Evolutionary conservation across 192 early-diverging fungal genomes (phyloP).

Genomic region (Linnemannia elongata): DNA sequence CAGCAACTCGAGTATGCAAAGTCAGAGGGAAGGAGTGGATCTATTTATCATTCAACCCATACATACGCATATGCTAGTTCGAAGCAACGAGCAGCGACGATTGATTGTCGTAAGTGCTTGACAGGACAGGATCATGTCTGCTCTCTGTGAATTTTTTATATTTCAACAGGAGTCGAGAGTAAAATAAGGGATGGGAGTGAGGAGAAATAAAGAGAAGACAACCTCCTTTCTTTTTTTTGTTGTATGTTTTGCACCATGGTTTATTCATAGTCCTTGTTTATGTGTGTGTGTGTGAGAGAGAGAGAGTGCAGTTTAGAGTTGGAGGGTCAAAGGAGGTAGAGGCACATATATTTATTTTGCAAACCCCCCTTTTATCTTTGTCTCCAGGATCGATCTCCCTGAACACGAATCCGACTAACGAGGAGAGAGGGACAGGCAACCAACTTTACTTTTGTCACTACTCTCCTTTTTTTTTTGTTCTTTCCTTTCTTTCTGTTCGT

Average conservation of each 20-base stretch:
- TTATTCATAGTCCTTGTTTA: neutral
- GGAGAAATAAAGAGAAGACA: neutral
- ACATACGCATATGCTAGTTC: too few relatives aligned
- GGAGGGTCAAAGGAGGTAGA: neutral
- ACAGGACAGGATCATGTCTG: neutral
- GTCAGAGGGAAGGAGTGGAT: too few relatives aligned
- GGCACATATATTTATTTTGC: neutral
- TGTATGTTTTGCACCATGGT: neutral
- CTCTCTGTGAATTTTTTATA: neutral
- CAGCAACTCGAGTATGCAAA: too few relatives aligned
- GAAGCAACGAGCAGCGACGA: too few relatives aligned
- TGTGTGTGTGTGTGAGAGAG: neutral
- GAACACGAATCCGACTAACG: neutral
- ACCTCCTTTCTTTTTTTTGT: neutral
- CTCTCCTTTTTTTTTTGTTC: constrained; percentile 4
- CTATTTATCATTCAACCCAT: too few relatives aligned
- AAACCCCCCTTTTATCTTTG: neutral
- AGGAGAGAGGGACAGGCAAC: neutral
- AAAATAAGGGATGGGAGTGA: neutral
- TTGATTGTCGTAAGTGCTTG: neutral
- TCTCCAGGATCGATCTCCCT: neutral
- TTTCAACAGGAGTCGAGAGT: neutral
- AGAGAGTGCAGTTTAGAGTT: neutral
- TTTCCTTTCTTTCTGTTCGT: too few relatives aligned
- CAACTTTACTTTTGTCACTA: neutral